Evolutionary conservation across 495 filamentous ascomycete species (phyloP).

Genomic region (Lasiosphaeriaceae sp.): DNA sequence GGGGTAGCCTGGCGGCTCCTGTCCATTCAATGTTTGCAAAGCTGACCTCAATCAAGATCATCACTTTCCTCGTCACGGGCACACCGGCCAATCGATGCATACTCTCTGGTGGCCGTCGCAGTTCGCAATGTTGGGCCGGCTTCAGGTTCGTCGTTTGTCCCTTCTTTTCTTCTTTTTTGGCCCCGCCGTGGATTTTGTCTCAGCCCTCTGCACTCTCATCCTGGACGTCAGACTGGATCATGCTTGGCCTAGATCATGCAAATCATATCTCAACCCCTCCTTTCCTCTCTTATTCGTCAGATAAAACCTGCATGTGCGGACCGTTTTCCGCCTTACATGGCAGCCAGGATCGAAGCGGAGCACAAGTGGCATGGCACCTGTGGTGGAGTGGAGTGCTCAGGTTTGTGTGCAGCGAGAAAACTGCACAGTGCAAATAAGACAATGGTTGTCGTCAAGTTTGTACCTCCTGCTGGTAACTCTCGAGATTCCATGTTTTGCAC

Average conservation of each 20-base stretch:
- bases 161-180: neutral
- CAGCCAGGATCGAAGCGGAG: constrained; percentile 27
- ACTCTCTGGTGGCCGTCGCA: constrained; percentile 1
- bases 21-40: constrained; percentile 19
- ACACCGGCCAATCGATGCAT: constrained; percentile 11
- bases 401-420: constrained; percentile 1
- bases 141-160: neutral
- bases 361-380: constrained; percentile 4
- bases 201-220: constrained; percentile 7
- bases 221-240: constrained; percentile 21
- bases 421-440: neutral
- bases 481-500: neutral
- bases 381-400: constrained; percentile 12
- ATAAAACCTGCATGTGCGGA: constrained; percentile 34
- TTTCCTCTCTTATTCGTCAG: constrained; percentile 30
- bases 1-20: constrained; percentile 23
- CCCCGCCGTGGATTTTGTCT: neutral
- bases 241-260: constrained; percentile 32
- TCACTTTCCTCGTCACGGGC: constrained; percentile 5
- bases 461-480: neutral
- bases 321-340: constrained; percentile 42
- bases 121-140: neutral
- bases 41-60: constrained; percentile 21
- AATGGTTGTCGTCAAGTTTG: too few relatives aligned
- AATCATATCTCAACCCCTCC: constrained; percentile 28